Base-by-base conservation (phyloP, 2,329 filamentous ascomycete genomes). In the Aspergillus vadensis region DNA sequence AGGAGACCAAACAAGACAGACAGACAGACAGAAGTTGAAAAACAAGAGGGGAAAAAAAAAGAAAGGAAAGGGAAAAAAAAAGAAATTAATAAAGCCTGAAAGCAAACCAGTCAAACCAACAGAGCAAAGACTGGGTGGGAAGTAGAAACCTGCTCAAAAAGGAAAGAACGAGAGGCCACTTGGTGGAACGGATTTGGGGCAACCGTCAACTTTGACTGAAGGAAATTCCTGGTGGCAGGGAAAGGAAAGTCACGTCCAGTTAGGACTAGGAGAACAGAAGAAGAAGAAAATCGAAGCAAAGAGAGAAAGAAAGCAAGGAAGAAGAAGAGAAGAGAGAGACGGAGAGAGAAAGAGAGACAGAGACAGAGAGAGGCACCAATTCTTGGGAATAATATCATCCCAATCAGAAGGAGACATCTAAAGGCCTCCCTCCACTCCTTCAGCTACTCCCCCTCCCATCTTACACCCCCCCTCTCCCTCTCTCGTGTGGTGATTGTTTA, bases 321-420 rank as follows among this genome's bases (percentile, higher is more conserved):
- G 39, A 54, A 39, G 50, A 57, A 30, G 32, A 56, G 43, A 15
- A 57, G 30, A 38, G 36, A 60, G 32, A 19, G 10, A 27, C 25
- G 23, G 32, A 19, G 10, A 25, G 23, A 25, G 39, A 47, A 54
- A 38, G 32, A 56, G 43, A 25, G 25, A 25, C 7, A 58, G 30
- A 38, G 36, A 60, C 25, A 19, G 10, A 57, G 19, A 49, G 47
- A 59, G 55, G 59, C 56, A 54, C 56, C 39, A 56, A 56, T 52
- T 39, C 47, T 43, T 49, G 56, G 61, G 49, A 60, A 61, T 62
- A 36, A 15, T 36, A 48, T 56, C 38, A 27, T 49, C 43, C 38
- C 39, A 55, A 55, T 44, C 53, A 14, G 41, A 44, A 43, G 21
- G 41, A 36, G 41, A 44, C 41, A 44, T 12, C 41, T 44, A 21